These are phyloP conservation scores for Pascua sp. DNA, from an alignment of 1,284 basidiomycete species.

Conservation along the genomic window DNA sequence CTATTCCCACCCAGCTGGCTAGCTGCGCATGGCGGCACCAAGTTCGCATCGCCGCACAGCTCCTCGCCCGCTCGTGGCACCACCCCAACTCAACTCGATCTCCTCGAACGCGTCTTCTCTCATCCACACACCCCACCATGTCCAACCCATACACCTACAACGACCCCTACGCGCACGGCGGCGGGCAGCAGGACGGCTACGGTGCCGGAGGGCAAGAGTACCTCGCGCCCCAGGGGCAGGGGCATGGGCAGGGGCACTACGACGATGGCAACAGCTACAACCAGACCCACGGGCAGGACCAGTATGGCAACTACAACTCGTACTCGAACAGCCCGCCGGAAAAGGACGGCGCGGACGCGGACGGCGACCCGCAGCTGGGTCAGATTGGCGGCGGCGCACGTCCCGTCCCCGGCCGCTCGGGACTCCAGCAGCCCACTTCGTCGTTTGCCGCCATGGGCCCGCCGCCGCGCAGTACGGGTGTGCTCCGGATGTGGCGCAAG, in stretches of 20 bases:
- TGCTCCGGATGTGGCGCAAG: constrained; percentile 49
- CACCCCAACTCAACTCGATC: no score
- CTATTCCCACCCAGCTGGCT: neutral
- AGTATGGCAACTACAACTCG: constrained; percentile 7
- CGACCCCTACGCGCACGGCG: constrained; percentile 16
- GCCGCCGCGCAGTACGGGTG: constrained; percentile 48
- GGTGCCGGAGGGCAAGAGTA: neutral
- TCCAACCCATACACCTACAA: constrained; percentile 16
- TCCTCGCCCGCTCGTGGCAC: no score
- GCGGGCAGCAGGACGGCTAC: neutral
- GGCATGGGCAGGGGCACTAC: neutral
- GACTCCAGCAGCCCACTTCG: constrained; percentile 24
- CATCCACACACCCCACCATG: constrained; percentile 2
- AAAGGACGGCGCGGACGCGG: constrained; percentile 10
- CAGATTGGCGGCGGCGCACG: constrained; percentile 20
- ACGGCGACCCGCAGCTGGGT: neutral
- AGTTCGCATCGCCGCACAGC: no score
- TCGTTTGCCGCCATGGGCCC: constrained; percentile 42
- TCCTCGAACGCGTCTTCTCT: no score
- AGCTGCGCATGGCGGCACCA: neutral
- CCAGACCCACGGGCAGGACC: constrained; percentile 3
- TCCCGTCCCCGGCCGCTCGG: constrained; percentile 32
- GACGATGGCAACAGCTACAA: neutral
- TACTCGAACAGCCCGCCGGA: neutral
- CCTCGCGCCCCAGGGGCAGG: constrained; percentile 11